Base-by-base conservation (phyloP, 2,329 filamentous ascomycete genomes). In the Orbilia brochopaga region DNA sequence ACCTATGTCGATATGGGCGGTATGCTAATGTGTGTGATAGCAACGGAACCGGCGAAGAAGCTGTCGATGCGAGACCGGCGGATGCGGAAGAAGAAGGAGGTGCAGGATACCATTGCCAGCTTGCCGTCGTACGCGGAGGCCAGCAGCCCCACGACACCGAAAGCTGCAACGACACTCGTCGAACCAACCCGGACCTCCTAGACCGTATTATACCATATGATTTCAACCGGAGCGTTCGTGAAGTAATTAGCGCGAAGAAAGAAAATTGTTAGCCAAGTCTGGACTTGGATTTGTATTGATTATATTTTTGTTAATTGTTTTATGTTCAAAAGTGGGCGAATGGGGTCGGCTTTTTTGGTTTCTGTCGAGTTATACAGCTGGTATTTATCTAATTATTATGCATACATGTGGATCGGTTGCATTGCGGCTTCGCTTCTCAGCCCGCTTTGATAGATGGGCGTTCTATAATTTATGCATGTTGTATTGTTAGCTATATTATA, bases 1-100 rank as follows among this genome's bases (percentile, higher is more conserved):
- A n/a, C n/a, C n/a, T n/a, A n/a, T n/a, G n/a, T n/a, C n/a, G n/a
- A n/a, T n/a, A n/a, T n/a, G n/a, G n/a, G n/a, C n/a, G n/a, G n/a
- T n/a, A n/a, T n/a, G n/a, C n/a, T n/a, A n/a, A n/a, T n/a, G n/a
- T n/a, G n/a, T n/a, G n/a, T n/a, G n/a, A n/a, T 37, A 70, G 66
- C 66, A 56, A 70, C 66, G n/a, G 66, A 70, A 60, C 66, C 66
- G 11, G 66, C 66, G 23, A 70, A 70, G 59, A 70, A 70, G 21
- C 35, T 70, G 6, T 70, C 66, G 48, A 70, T 70, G 66, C 59
- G 66, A 30, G 66, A 70, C 30, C 66, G 66, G 15, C 59, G 66
- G 5, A n/a, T 70, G 48, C 63, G 59, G 37, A 70, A 70, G 50
- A 70, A 70, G 66, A 70, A 64, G 50, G 59, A 70, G 19, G 66